Base-by-base conservation (phyloP, 176 grass and related monocot species). In the Oryza glaberrima region DNA sequence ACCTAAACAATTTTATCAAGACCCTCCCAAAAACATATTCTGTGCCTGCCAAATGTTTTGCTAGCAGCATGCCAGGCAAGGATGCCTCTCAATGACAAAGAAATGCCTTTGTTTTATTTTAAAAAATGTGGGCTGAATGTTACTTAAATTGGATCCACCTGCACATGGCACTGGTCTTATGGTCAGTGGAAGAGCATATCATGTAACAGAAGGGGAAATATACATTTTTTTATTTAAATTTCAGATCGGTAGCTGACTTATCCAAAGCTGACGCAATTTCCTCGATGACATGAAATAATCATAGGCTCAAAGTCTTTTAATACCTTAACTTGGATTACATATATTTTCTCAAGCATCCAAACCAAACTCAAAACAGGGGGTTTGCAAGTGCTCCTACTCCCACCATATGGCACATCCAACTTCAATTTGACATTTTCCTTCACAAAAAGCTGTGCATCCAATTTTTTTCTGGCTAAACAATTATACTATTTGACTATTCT, bases 261-360 rank as follows among this genome's bases (percentile, higher is more conserved):
- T 40, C 45, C 54, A 41, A 74, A 74, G 47, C 40, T 71, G 23
- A 3, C 25, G 70, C 43, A 14, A 77, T 65, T 56, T 66, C 17
- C 40, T 40, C 13, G 13, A 61, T 80, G 80, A 40, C 26, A 80
- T 22, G 82, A 65, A 75, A 86, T n/a, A 40, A 76, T 36, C 12
- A 14, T 13, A 7, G 5, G 12, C 69, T 44, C 35, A 12, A 23
- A 61, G 48, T 36, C 9, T 56, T 56, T 58, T 41, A 56, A 30
- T 25, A 56, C 16, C 45, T 66, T 76, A 74, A 56, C 15, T 7
- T 61, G 14, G 49, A 73, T 1, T 17, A 52, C 26, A 28, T 12
- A 38, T 75, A 6, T 38, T 38, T 46, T 25, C 4, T 0, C 32
- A 58, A 49, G 22, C 10, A 75, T 23, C n/a, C 56, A 45, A 69